A percentile compares a stretch with the other conserved stretches of the same genome.
These are phyloP conservation scores for Pseudocercospora vitis DNA, from an alignment of 2,329 filamentous ascomycete species.

Conservation along the genomic window DNA sequence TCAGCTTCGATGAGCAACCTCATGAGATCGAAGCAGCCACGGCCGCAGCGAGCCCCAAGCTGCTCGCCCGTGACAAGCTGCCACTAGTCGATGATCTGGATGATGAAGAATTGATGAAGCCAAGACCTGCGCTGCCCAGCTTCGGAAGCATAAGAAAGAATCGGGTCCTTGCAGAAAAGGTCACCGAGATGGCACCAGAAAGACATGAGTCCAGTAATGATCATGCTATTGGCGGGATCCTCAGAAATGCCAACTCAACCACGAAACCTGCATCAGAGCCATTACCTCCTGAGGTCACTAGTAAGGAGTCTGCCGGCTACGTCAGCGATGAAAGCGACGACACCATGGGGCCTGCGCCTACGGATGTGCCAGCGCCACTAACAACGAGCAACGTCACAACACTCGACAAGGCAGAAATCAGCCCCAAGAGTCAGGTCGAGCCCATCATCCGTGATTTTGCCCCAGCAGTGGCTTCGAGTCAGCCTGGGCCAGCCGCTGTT, in stretches of 20 bases:
- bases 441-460: slow-evolving; percentile 30
- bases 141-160: slow-evolving; percentile 67
- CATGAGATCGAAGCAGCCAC: slow-evolving; percentile 38
- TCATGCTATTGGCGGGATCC: slow-evolving; percentile 56
- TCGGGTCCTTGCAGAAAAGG: slow-evolving; percentile 52
- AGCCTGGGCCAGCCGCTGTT: slow-evolving; percentile 13
- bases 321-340: slow-evolving; percentile 54
- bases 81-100: slow-evolving; percentile 47
- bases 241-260: slow-evolving; percentile 53
- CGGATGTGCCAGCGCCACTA: slow-evolving; percentile 15
- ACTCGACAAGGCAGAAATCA: slow-evolving; percentile 10
- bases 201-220: slow-evolving; percentile 59
- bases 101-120: slow-evolving; percentile 68
- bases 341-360: slow-evolving; percentile 7
- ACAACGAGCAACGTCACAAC: slow-evolving; percentile 11
- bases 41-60: slow-evolving; percentile 50
- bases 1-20: slow-evolving; percentile 71
- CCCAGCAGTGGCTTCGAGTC: slow-evolving; percentile 7
- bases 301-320: slow-evolving; percentile 65
- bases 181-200: slow-evolving; percentile 48
- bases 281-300: slow-evolving; percentile 68
- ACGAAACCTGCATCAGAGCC: slow-evolving; percentile 57
- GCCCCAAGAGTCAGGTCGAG: slow-evolving; percentile 10
- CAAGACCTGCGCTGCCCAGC: slow-evolving; percentile 69
- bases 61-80: slow-evolving; percentile 27